Evolutionary conservation across 1,284 basidiomycete species (phyloP).

Genomic region (Malassezia yamatoensis): DNA sequence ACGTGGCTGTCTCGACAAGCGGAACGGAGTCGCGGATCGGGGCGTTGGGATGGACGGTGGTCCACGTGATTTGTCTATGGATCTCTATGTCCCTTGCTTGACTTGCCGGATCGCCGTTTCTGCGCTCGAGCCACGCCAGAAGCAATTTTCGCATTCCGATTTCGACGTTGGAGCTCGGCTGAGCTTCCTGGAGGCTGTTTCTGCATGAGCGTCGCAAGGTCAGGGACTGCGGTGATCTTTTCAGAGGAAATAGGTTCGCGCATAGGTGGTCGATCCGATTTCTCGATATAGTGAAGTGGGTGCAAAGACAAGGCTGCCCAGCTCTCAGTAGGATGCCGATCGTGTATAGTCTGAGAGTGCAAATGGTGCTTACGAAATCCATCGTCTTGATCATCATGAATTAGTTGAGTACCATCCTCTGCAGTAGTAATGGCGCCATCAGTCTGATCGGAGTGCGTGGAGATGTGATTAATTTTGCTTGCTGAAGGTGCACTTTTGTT

Average conservation of each 20-base stretch:
- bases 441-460: neutral
- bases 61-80: no score
- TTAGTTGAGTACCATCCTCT: constrained; percentile 8
- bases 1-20: no score
- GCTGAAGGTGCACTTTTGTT: neutral
- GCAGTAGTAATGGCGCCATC: neutral
- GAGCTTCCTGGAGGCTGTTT: constrained; percentile 12
- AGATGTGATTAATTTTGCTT: neutral
- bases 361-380: neutral
- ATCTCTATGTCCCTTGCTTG: neutral
- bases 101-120: constrained; percentile 13
- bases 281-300: constrained; percentile 1
- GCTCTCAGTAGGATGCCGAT: neutral
- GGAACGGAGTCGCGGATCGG: neutral
- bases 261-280: neutral
- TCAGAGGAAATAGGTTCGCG: neutral
- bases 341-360: neutral
- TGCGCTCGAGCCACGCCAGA: constrained; percentile 12
- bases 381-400: constrained; percentile 10
- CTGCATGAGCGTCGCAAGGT: constrained; percentile 5
- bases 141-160: neutral
- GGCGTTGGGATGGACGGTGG: no score
- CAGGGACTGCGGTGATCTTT: constrained; percentile 2
- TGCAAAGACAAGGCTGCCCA: neutral
- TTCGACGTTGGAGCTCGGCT: neutral